A percentile compares a stretch with the other conserved stretches of the same genome.
phyloP scores from a whole-genome alignment of 2,329 filamentous ascomycete species.

The Fusarium duplospermum region DNA sequence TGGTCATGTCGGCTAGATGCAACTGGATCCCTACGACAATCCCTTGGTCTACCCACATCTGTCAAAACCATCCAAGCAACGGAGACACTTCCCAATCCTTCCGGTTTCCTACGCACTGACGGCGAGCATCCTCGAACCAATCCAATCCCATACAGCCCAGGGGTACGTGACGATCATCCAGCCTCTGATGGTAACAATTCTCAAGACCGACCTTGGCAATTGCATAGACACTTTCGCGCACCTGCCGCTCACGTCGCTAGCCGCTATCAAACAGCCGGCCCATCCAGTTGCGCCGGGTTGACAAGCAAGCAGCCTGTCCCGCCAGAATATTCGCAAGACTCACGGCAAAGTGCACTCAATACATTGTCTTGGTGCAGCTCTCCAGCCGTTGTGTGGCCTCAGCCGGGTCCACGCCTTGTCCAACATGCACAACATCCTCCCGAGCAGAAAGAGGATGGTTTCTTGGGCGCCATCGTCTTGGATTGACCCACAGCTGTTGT shows the following conservation, averaged over 20 bases:
- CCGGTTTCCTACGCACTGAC: constrained; percentile 26
- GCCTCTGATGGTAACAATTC: not conserved
- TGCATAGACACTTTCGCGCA: not conserved
- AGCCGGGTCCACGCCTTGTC: not conserved
- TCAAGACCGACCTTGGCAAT: not conserved
- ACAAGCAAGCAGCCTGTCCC: not conserved
- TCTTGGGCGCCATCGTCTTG: constrained; percentile 25
- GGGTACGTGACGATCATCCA: not conserved
- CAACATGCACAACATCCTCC: constrained; percentile 33
- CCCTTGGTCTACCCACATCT: constrained; percentile 32
- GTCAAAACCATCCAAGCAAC: constrained; percentile 31
- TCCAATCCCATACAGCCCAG: constrained; percentile 5
- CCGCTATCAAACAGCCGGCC: not conserved
- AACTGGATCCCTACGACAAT: constrained; percentile 38
- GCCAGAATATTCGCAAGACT: not conserved
- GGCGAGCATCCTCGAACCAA: not conserved
- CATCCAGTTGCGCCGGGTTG: not conserved
- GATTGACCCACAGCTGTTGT: constrained; percentile 32
- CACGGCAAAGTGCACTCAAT: not conserved
- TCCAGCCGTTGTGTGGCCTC: not conserved
- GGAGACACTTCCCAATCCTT: constrained; percentile 27
- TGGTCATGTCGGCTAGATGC: constrained; percentile 18
- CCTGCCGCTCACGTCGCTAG: not conserved
- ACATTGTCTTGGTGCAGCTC: not conserved
- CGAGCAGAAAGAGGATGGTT: constrained; percentile 15